Percentiles rank a stretch among this genome's conserved stretches.
Evolutionary conservation across 2,329 filamentous ascomycete genomes (phyloP).

Genomic region (Leptographium flavum): DNA sequence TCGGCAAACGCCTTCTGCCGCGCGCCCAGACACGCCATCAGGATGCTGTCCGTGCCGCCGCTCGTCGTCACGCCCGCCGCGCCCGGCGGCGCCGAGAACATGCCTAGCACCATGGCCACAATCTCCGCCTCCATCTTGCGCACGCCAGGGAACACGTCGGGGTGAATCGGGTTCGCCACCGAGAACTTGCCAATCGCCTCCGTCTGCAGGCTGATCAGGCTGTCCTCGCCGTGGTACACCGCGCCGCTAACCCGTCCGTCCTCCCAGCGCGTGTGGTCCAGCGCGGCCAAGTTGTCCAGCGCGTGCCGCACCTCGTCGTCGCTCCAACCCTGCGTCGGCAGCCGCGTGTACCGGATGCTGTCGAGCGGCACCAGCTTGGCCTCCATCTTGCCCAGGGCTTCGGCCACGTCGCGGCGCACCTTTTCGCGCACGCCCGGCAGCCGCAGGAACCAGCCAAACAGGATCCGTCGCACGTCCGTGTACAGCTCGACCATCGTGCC

Average conservation of each 20-base stretch:
- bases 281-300: conserved; percentile 60
- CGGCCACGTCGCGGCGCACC: conserved; percentile 71
- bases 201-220: conserved; percentile 69
- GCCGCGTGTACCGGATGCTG: conserved; percentile 50
- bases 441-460: conserved; percentile 76
- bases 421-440: conserved; percentile 75
- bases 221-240: conserved; percentile 86
- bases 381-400: conserved; percentile 68
- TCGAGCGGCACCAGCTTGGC: conserved; percentile 66
- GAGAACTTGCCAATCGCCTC: conserved; percentile 92
- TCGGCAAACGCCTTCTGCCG: conserved; percentile 79
- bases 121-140: conserved; percentile 99
- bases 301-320: conserved; percentile 67
- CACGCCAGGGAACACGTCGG: conserved; percentile 94
- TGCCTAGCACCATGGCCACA: conserved; percentile 79
- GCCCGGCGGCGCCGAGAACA: conserved; percentile 82
- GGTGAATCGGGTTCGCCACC: conserved; percentile 92
- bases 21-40: conserved; percentile 87
- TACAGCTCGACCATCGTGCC: conserved; percentile 68
- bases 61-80: conserved; percentile 81
- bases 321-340: conserved; percentile 75
- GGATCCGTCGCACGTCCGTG: conserved; percentile 51
- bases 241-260: conserved; percentile 89
- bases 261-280: conserved; percentile 96
- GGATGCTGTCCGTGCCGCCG: conserved; percentile 89